Percentiles rank a stretch among this genome's conserved stretches.
These are phyloP conservation scores for Sarcocystis neurona DNA, from an alignment of 169 alveolate species.

Conservation along the genomic window DNA sequence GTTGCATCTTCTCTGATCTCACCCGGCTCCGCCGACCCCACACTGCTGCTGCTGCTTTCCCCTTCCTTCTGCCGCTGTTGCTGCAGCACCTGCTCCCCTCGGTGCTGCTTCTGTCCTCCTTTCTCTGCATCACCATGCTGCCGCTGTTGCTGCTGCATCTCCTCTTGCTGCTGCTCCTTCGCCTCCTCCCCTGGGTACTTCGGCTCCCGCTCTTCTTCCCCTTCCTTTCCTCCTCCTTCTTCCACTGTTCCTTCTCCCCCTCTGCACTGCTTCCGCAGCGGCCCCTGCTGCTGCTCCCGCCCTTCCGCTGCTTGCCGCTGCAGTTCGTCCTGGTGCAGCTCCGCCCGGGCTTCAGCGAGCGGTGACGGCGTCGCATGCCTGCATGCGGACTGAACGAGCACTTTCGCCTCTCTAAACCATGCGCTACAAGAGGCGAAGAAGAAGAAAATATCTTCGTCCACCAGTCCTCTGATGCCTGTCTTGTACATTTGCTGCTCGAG, in stretches of 20 bases:
- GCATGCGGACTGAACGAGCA: constrained; percentile 25
- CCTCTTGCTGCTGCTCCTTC: too few relatives aligned
- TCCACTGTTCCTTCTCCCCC: not conserved
- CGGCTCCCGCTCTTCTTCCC: not conserved
- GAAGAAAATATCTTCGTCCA: constrained; percentile 47
- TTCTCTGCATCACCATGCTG: too few relatives aligned
- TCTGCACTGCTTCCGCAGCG: not conserved
- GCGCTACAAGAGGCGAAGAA: constrained; percentile 55
- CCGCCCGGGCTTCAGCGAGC: not conserved
- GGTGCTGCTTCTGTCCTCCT: too few relatives aligned
- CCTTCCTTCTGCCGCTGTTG: too few relatives aligned
- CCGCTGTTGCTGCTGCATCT: too few relatives aligned
- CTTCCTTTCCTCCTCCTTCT: not conserved
- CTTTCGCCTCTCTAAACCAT: constrained; percentile 59
- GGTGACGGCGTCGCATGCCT: not conserved
- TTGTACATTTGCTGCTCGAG: constrained; percentile 59
- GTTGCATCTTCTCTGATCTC: too few relatives aligned
- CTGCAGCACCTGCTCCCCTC: too few relatives aligned
- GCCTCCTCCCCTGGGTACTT: too few relatives aligned
- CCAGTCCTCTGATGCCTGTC: constrained; percentile 53
- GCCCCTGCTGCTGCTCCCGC: constrained; percentile 22
- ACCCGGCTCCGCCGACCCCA: too few relatives aligned
- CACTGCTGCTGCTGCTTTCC: too few relatives aligned
- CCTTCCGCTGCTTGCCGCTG: constrained; percentile 1
- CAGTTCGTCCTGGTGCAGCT: constrained; percentile 32